Evolutionary conservation across 148 eudicot genomes (phyloP), one percentile per base, ranked within the genome.

Genomic region (Pharnaceum exiguum): DNA sequence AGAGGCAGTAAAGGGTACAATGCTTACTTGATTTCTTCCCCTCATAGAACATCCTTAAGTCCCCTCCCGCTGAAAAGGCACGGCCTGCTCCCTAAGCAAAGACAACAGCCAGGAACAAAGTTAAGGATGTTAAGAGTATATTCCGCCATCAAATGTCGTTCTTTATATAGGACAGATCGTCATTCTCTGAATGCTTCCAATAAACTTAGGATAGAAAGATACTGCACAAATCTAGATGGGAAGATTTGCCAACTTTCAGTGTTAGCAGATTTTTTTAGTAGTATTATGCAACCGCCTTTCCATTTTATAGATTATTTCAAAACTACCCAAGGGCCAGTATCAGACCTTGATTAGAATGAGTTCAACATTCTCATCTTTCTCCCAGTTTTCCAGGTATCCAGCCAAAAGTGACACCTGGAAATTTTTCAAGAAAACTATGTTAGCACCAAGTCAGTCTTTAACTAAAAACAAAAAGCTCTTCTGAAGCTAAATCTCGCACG

Each of bases 41-140:
- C 53, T 76, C 74, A 31, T 94, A 89, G 73, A 94, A 94, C 84
- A 94, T 67, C 46, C 77, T 79, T 65, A 94, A 71, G 75, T 94
- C 99, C 43, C 99, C 99, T 51, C 99, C 99, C 35, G 99, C 99
- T 54, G 96, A 94, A 71, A 72, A 94, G 17, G 99, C 99, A 44
- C 99, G 99, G 55, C 99, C 99, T 38, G 81, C 84, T 73, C 96
- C 99, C 99, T 94, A 48, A 4, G 59, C 18, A 66, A 71, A 44
- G 10, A 30, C 1, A 53, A 63, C 10, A 48, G 54, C 27, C 40
- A 7, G 21, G 54, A 10, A 25, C 2, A 63, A 10, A 49, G 11
- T 64, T 37, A 58, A 59, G 40, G 24, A 49, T 43, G 9, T 25
- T 5, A 69, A 55, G 3, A n/a, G n/a, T n/a, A n/a, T n/a, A n/a